Evolutionary conservation across 1,284 basidiomycete genomes (phyloP).

Genomic region (Butyriboletus appendiculatus): DNA sequence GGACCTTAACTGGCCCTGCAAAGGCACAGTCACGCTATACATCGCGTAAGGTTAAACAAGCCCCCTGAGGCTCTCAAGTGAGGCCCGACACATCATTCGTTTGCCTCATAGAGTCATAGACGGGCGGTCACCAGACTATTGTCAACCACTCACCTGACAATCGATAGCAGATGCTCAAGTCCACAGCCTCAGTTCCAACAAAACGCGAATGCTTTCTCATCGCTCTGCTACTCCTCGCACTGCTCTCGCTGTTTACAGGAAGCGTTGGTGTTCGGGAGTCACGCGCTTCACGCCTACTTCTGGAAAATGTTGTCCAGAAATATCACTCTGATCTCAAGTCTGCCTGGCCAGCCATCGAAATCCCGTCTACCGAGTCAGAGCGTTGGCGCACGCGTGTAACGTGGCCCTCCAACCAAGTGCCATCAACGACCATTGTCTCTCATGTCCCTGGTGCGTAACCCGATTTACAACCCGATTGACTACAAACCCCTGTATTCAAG

Average conservation of each 20-base stretch:
- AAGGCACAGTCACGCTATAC: too few species aligned
- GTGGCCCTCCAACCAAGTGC: conserved; percentile 44
- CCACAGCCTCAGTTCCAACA: conserved; percentile 37
- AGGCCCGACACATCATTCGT: too few species aligned
- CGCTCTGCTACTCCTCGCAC: conserved; percentile 44
- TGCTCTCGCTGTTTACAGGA: conserved; percentile 43
- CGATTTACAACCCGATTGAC: background rate
- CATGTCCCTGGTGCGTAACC: conserved; percentile 61
- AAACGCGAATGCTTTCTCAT: conserved; percentile 53
- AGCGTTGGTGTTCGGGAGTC: conserved; percentile 15
- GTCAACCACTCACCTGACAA: background rate
- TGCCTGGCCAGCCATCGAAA: conserved; percentile 6
- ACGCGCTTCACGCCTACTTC: conserved; percentile 5
- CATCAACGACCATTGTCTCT: conserved; percentile 57
- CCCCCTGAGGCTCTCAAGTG: too few species aligned
- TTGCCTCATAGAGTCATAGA: too few species aligned
- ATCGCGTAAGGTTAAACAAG: too few species aligned
- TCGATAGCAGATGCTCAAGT: conserved; percentile 20
- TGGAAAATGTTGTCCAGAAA: conserved; percentile 4
- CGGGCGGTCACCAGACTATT: background rate
- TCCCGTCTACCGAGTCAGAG: conserved; percentile 18
- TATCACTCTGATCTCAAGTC: background rate
- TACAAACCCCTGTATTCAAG: conserved; percentile 37
- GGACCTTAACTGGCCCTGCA: too few species aligned
- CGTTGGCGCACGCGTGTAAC: conserved; percentile 40